Evolutionary conservation across 129 eudicot genomes (phyloP), one percentile per base, ranked within the genome.

Genomic region (Pittosporum tobira): DNA sequence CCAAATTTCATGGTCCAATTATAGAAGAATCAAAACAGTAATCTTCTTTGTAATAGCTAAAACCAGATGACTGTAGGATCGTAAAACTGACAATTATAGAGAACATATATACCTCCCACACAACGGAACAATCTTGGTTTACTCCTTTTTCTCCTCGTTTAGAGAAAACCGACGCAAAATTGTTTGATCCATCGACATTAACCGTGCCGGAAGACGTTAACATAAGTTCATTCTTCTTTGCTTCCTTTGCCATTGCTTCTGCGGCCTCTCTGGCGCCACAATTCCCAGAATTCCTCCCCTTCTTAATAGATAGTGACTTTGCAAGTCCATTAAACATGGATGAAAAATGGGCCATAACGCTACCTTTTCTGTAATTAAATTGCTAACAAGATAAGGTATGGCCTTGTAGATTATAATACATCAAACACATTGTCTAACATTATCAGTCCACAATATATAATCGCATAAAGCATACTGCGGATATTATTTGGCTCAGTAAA

Each of bases 121-220:
- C 97, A 48, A 90, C 80, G 81, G 83, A 78, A 59, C 94, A 83
- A 71, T 90, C 97, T 73, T 90, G 97, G 61, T 85, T 90, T 12
- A 78, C 87, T 27, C 97, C 97, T 67, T 90, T 90, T 38, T 78
- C 77, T 52, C 97, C 97, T 66, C 81, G 78, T 64, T 67, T 83
- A 0, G 84, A 79, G 74, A 62, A 80, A 75, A 85, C 84, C 11
- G 95, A 76, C 38, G 87, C 95, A 45, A 83, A 71, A 71, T 85
- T 85, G 42, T 82, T 69, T 13, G 95, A 90, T 38, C 97, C 87
- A 20, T 80, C 71, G 11, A 77, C 76, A 37, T 79, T 74, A 12
- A 88, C 70, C 37, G 38, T 68, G 4, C 97, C 97, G 3, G 97
- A 82, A 28, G 87, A 77, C 72, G 70, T 82, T 70, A 90, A 73